phyloP scores from a whole-genome alignment of 306 rosid species.

The Dryas drummondii region DNA sequence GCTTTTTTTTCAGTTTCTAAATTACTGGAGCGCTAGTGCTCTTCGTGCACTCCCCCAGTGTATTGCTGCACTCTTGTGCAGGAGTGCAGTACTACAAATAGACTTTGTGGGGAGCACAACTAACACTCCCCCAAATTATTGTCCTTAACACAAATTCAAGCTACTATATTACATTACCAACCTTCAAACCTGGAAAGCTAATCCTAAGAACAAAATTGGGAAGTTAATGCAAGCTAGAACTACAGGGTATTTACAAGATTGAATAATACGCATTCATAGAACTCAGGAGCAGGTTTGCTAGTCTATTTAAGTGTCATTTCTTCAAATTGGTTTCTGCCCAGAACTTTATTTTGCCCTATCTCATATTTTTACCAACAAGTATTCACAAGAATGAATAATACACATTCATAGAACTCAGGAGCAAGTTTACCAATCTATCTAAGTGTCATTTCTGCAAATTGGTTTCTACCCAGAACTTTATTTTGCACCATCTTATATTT shows the following conservation, averaged over 20 bases:
- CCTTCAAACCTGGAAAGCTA: conserved; percentile 7
- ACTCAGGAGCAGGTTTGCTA: background rate
- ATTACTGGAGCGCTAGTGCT: no score
- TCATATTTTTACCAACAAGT: no score
- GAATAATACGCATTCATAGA: background rate
- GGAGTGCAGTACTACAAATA: no score
- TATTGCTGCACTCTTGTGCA: no score
- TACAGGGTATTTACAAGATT: background rate
- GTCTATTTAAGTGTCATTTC: background rate
- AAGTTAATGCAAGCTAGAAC: background rate
- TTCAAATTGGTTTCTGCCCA: no score
- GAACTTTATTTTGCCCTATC: no score
- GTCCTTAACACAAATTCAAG: background rate
- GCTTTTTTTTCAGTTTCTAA: background rate
- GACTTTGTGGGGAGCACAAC: no score
- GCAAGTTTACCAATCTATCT: background rate
- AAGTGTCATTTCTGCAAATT: background rate
- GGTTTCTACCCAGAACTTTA: background rate
- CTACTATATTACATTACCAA: background rate
- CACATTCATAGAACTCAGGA: conserved; percentile 1
- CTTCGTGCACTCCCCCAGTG: no score
- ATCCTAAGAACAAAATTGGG: background rate
- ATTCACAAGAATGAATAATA: background rate
- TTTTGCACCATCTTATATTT: background rate
- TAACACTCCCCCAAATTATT: background rate